Conservation (phyloP, 164 flowering plant genomes). For the Magnolia officinalis region DNA sequence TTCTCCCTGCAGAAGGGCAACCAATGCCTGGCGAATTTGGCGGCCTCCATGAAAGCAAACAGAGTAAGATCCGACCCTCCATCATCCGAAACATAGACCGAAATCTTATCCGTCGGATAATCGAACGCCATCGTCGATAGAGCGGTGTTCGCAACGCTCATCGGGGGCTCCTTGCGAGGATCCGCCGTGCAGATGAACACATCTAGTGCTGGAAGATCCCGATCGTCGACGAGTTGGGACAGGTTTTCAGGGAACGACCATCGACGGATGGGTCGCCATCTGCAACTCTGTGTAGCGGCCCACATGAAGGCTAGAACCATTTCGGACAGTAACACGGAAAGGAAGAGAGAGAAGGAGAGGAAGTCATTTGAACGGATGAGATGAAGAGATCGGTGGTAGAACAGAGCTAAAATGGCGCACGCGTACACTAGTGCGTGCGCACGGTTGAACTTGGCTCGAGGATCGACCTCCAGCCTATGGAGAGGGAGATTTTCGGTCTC, state of each 20-base stretch:
- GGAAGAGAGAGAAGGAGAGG: slow-evolving; percentile 6
- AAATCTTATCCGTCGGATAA: slow-evolving; percentile 26
- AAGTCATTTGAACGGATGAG: slow-evolving; percentile 14
- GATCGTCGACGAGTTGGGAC: neutral
- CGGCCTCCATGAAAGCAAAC: slow-evolving; percentile 34
- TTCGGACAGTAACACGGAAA: slow-evolving; percentile 18
- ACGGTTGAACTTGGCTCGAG: slow-evolving; percentile 42
- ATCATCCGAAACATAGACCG: slow-evolving; percentile 34
- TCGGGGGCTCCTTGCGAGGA: slow-evolving; percentile 32
- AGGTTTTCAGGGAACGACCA: slow-evolving; percentile 22
- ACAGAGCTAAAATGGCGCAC: slow-evolving; percentile 35
- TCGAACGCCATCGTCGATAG: slow-evolving; percentile 29
- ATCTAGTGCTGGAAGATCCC: slow-evolving; percentile 22
- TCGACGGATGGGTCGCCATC: slow-evolving; percentile 24
- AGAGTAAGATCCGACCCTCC: slow-evolving; percentile 32
- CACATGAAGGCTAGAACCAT: slow-evolving; percentile 23
- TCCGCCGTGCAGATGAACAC: slow-evolving; percentile 38
- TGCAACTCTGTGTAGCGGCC: slow-evolving; percentile 14
- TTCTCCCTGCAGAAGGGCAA: slow-evolving; percentile 25
- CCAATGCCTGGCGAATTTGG: slow-evolving; percentile 29
- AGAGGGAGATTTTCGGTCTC: slow-evolving; percentile 21
- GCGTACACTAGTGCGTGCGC: slow-evolving; percentile 39
- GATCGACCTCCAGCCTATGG: slow-evolving; percentile 28
- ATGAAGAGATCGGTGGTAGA: slow-evolving; percentile 24
- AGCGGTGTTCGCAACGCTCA: slow-evolving; percentile 22